Conservation (phyloP, 208 protist species). For the Angomonas ambiguus region DNA sequence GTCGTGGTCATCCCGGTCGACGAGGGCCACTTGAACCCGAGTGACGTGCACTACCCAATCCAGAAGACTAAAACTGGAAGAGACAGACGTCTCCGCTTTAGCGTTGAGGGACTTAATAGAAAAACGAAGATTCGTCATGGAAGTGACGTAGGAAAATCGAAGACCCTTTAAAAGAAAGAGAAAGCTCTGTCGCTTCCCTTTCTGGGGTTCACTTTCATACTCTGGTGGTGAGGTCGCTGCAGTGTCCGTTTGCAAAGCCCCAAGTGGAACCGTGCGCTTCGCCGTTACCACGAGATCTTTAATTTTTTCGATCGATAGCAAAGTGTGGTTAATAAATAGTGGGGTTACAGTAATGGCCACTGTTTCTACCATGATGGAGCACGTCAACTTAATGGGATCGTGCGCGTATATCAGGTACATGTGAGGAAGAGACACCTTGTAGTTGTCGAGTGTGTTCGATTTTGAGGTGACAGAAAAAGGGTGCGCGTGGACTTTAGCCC, state of each 20-base stretch:
- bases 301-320: constrained; percentile 13
- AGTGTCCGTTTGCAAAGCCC: not conserved
- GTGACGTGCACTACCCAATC: constrained; percentile 57
- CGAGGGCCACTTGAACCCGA: constrained; percentile 65
- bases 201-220: not conserved
- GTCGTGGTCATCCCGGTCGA: constrained; percentile 84
- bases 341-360: constrained; percentile 76
- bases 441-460: constrained; percentile 26
- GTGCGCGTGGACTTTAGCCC: constrained; percentile 66
- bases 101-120: constrained; percentile 51
- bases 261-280: not conserved
- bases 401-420: constrained; percentile 66
- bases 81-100: constrained; percentile 34
- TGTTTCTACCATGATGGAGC: constrained; percentile 54
- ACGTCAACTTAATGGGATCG: constrained; percentile 50
- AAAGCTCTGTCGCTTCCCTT: constrained; percentile 32
- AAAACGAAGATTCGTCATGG: constrained; percentile 77
- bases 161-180: constrained; percentile 66
- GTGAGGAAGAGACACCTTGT: constrained; percentile 60
- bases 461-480: constrained; percentile 60
- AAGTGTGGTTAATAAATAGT: constrained; percentile 70
- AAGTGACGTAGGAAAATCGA: constrained; percentile 71
- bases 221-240: not conserved
- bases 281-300: constrained; percentile 31
- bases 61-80: constrained; percentile 26